phyloP scores from a whole-genome alignment of 2,329 filamentous ascomycete genomes.

The Ceratocystis alfenasii region DNA sequence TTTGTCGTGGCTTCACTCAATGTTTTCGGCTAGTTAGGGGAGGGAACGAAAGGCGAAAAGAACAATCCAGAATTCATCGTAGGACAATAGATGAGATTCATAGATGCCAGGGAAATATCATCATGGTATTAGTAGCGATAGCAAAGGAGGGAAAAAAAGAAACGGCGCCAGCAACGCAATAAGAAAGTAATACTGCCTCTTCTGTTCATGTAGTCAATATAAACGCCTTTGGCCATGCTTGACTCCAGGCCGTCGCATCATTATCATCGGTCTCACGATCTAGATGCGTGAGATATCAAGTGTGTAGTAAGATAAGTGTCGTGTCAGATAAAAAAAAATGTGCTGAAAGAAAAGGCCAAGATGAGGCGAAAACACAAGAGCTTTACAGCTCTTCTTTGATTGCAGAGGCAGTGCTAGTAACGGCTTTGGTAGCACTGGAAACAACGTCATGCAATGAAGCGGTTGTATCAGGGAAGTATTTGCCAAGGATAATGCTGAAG shows the following conservation, averaged over 20 bases:
- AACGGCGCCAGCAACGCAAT: not conserved
- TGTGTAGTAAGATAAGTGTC: slow-evolving; percentile 10
- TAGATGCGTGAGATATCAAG: slow-evolving; percentile 9
- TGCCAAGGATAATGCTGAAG: slow-evolving; percentile 20
- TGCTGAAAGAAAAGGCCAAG: not conserved
- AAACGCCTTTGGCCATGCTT: not conserved
- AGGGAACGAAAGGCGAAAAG: not conserved
- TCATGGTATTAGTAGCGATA: slow-evolving; percentile 23
- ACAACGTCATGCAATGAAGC: not conserved
- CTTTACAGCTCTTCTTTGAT: slow-evolving; percentile 22
- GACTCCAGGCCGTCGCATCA: slow-evolving; percentile 8
- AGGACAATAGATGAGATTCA: not conserved
- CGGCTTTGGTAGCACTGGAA: slow-evolving; percentile 4
- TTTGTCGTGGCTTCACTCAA: not conserved
- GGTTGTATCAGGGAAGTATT: slow-evolving; percentile 17
- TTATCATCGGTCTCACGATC: not conserved
- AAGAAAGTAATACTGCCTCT: no score
- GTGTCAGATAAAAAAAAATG: slow-evolving; percentile 12
- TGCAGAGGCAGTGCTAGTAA: not conserved
- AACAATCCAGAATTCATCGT: no score
- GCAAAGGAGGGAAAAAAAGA: not conserved
- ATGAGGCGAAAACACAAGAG: slow-evolving; percentile 13
- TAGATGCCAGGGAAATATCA: not conserved
- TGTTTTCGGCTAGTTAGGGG: not conserved
- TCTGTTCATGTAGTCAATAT: not conserved